Evolutionary conservation across 148 eudicot genomes (phyloP).

Genomic region (Rhododendron ferrugineum): DNA sequence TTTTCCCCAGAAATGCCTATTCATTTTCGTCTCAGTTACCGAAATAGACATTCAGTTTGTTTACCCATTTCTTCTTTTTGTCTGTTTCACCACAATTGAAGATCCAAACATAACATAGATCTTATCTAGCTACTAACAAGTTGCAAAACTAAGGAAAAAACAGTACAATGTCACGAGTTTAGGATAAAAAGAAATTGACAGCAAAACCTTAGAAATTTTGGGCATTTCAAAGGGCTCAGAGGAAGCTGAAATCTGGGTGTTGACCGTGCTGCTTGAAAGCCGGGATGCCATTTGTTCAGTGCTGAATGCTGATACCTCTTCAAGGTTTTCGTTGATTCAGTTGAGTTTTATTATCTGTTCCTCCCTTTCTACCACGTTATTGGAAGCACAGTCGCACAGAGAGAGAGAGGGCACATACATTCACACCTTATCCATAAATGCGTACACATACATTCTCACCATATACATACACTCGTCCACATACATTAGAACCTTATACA

Average conservation of each 20-base stretch:
- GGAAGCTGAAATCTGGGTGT: not conserved
- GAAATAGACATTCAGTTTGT: not conserved
- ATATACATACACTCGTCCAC: too few species aligned
- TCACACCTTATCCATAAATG: too few species aligned
- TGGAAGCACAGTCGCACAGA: too few species aligned
- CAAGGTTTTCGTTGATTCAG: not conserved
- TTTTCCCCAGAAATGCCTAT: not conserved
- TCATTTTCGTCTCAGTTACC: not conserved
- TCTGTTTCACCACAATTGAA: not conserved
- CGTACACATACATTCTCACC: too few species aligned
- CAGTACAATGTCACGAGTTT: not conserved
- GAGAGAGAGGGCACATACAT: too few species aligned
- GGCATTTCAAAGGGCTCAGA: not conserved
- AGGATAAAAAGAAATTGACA: not conserved
- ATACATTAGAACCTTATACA: too few species aligned
- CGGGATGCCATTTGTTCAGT: not conserved
- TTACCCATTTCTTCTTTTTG: not conserved
- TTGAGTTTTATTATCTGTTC: not conserved
- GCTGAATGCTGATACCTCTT: too few species aligned
- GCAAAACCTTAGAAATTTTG: slow-evolving; percentile 7
- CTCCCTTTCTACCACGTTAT: not conserved
- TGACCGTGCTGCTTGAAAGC: not conserved
- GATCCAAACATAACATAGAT: not conserved
- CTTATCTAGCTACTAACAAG: not conserved
- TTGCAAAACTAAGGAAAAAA: not conserved